phyloP scores from a whole-genome alignment of 257 asterid species.

The Plantago elongata region DNA sequence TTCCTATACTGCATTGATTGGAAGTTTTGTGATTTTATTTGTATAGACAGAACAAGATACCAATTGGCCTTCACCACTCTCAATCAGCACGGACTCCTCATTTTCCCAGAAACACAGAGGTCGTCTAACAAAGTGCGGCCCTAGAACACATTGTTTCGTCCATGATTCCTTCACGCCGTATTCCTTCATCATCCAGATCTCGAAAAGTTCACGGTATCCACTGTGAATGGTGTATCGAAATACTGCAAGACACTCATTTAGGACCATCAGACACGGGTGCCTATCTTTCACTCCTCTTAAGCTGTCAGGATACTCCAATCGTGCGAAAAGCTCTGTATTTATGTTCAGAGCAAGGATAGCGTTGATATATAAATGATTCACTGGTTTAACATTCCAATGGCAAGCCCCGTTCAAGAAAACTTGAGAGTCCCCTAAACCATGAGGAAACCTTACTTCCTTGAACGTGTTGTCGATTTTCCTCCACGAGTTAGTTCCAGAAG shows the following conservation, averaged over 20 bases:
- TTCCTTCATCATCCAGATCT: slow-evolving; percentile 11
- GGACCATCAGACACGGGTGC: background rate
- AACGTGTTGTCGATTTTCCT: background rate
- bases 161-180: slow-evolving; percentile 7
- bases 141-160: background rate
- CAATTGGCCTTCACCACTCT: background rate
- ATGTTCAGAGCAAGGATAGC: background rate
- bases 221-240: background rate
- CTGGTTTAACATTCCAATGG: background rate
- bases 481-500: slow-evolving; percentile 13
- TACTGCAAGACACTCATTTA: slow-evolving; percentile 13
- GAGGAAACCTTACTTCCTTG: background rate
- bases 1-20: background rate
- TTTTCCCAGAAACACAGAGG: slow-evolving; percentile 1
- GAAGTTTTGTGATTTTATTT: background rate
- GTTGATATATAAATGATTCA: background rate
- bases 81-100: background rate
- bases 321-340: background rate
- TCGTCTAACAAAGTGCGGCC: background rate
- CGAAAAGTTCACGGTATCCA: background rate
- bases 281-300: no score
- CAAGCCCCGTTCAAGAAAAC: slow-evolving; percentile 7
- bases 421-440: background rate
- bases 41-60: background rate
- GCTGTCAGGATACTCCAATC: slow-evolving; percentile 4